Base-by-base conservation (phyloP, 306 rosid species). In the Prunus padus region DNA sequence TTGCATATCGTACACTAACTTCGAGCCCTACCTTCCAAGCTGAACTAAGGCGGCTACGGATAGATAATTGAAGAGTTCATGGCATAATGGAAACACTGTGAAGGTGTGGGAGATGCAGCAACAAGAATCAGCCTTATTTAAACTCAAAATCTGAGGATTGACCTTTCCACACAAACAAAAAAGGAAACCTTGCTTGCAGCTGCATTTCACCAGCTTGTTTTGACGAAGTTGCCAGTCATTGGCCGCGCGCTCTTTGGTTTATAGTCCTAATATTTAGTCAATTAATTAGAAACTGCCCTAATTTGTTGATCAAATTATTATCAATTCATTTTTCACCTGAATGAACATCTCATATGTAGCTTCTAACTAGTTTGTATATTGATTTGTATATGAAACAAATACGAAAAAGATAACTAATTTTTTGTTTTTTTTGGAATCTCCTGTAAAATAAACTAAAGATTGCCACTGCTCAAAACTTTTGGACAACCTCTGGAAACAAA, bases 11-110 rank as follows among this genome's bases (percentile, higher is more conserved):
- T 82, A 92, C 97, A 3, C 79, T 92, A 69, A 75, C 81, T 67
- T 86, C 91, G 46, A 91, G 93, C 81, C 96, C 99, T 22, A 74
- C 92, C 69, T 92, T 96, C 89, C 91, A 89, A 75, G 91, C 88
- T 20, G 99, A 96, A 84, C 83, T 89, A 87, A 86, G 93, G 86
- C 98, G 97, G 54, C 73, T 88, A 74, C 85, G 86, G 75, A 72
- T 88, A 28, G 84, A 88, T 69, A 78, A 71, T 71, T 89, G 86
- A 86, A 20, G 40, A 69, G 55, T 57, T 45, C 60, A 51, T 73
- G 81, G 49, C 22, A 44, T 66, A 59, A 28, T 46, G 67, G 64
- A 72, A 56, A 46, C 45, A 28, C 4, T 55, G 65, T 73, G 60
- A 65, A 77, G 78, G 67, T 49, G 70, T 30, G 45, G 22, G 55